Evolutionary conservation across 352 stramenopile genomes (phyloP), one percentile per base, ranked within the genome.

Genomic region (Pythium dissimile): DNA sequence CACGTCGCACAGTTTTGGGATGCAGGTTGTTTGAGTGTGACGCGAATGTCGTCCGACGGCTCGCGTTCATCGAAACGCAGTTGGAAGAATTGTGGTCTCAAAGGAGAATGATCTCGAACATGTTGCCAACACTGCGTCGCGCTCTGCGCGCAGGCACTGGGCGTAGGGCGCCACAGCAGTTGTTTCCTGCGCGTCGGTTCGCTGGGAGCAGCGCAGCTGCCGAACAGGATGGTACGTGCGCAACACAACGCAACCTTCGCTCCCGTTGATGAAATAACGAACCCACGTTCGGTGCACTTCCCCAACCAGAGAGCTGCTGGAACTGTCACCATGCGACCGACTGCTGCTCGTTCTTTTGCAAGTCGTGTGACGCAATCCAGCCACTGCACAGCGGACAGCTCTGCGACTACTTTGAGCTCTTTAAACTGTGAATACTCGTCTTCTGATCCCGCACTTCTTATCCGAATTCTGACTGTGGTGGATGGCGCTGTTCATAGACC

Each of bases 361-460:
- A 78, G 35, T 70, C 68, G 47, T 94, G 84, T 62, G 72, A 89
- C 43, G 73, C 75, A 31, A 94, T 94, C 58, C 84, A 92, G 59
- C 82, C 84, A 12, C 51, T 86, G 51, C 76, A 79, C 27, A 50
- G 44, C 21, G 67, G 72, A 44, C 77, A 73, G 32, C 75, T 84
- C 56, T 94, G 84, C 66, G 76, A 94, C 64, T 92, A 89, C 71
- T 92, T 94, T 68, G 83, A 91, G 63, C 77, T 94, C 62, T 94
- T 94, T 59, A 53, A 89, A 56, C 77, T 94, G 84, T 92, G 71
- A 26, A n/a, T n/a, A n/a, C n/a, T n/a, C n/a, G n/a, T n/a, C n/a
- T n/a, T n/a, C n/a, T n/a, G n/a, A n/a, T n/a, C n/a, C n/a, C n/a
- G n/a, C n/a, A n/a, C n/a, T n/a, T n/a, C n/a, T n/a, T n/a, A n/a